These are phyloP conservation scores for Ophiostoma australiae DNA, from an alignment of 2,329 filamentous ascomycete genomes.

Conservation along the genomic window DNA sequence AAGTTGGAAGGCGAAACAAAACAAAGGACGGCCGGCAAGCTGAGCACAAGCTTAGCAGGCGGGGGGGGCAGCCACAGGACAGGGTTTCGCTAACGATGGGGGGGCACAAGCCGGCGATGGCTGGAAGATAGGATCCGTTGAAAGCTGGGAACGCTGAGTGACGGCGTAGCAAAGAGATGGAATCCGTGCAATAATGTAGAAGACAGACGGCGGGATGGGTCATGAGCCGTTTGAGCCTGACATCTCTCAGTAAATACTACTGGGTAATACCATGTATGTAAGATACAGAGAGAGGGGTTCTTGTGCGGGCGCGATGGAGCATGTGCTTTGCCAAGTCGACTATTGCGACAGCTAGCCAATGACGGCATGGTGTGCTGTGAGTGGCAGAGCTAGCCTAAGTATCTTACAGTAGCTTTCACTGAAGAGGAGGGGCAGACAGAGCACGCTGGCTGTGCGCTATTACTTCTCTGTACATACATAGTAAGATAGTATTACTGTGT, in stretches of 20 bases:
- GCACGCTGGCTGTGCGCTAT: no score
- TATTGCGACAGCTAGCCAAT: slow-evolving; percentile 3
- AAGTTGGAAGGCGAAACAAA: background rate
- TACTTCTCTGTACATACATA: no score
- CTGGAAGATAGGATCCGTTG: background rate
- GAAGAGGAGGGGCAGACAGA: background rate
- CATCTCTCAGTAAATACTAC: background rate
- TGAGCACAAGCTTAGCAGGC: background rate
- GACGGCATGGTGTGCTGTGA: background rate
- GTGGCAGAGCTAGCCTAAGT: background rate
- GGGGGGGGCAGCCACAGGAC: background rate
- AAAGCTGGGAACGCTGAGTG: background rate
- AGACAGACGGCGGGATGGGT: background rate
- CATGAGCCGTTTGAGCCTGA: background rate
- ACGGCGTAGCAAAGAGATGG: background rate
- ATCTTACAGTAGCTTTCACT: background rate
- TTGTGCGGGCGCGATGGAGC: background rate
- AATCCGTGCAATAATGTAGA: background rate
- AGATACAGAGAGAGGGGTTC: background rate
- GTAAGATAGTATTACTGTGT: no score
- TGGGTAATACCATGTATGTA: no score
- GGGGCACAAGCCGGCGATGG: background rate
- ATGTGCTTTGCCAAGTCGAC: slow-evolving; percentile 3
- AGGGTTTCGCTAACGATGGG: background rate
- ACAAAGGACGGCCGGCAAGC: background rate